Evolutionary conservation across 495 filamentous ascomycete genomes (phyloP), one percentile per base, ranked within the genome.

Genomic region (Bathelium albidoporum): DNA sequence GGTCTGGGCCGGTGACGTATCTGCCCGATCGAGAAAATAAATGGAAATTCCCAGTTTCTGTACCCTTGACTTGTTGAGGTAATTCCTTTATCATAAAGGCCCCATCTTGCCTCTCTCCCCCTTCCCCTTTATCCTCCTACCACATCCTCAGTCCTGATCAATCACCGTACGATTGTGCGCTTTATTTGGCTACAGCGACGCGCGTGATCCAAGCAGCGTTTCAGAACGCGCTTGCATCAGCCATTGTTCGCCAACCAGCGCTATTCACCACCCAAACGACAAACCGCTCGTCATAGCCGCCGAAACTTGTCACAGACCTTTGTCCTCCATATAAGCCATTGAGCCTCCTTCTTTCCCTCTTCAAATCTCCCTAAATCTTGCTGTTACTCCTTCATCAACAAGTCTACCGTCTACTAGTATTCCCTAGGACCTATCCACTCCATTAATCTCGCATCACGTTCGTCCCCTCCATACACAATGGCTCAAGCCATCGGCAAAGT

Each of bases 401-500:
- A 49, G 22, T 18, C 14, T 12, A 49, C 44, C n/a, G n/a, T 49
- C n/a, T 20, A 5, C 44, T 49, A 49, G 44, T 16, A 16, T 20
- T 49, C 12, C 44, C n/a, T 16, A 49, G 5, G 5, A n/a, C n/a
- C n/a, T 20, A 16, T 49, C 44, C n/a, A 49, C 5, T 20, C 1
- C 10, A 18, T 49, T 49, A 49, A 55, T 29, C 14, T 39, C 14
- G 5, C 4, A 49, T 18, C 24, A 26, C 45, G 32, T 18, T 20
- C 60, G 29, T 20, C 61, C 34, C 68, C 49, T 24, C 22, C 39
- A 5, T 9, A 53, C 29, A 67, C 26, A 60, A 77, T 77, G 75
- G 69, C 74, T 4, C 32, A 62, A 20, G 66, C 61, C 26, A 64
- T 76, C 2, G 72, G 64, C 60, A 76, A 76, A 62, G 75, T 66